Evolutionary conservation across 495 filamentous ascomycete genomes (phyloP), one percentile per base, ranked within the genome.

Genomic region (Talaromyces thailandensis): DNA sequence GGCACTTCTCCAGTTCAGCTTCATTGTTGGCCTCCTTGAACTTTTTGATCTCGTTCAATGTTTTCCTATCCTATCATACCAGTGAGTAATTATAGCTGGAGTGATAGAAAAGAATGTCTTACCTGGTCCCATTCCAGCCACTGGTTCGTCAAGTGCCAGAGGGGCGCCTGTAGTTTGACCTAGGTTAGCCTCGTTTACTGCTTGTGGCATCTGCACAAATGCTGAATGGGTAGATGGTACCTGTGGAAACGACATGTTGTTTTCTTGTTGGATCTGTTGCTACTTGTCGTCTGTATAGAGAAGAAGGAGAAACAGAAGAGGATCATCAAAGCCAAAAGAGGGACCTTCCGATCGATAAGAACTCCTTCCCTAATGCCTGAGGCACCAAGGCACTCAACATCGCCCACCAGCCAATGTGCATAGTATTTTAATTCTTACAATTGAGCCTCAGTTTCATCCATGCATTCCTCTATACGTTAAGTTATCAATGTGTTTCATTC

Each of bases 111-210:
- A 9, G 21, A 26, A 28, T 16, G 50, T 63, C 65, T 11, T 73
- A 84, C 82, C 72, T 82, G 75, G 70, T 90, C 87, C 68, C 86
- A 78, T 63, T 78, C 71, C 32, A 90, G 79, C 87, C 87, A 90
- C 71, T 81, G 76, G 64, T 79, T 65, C 45, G 75, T 71, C 62
- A 77, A 61, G 16, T 57, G 26, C 55, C 55, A 31, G 23, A 57
- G 26, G 0, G 55, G 18, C 24, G 55, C 26, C 55, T 57, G 29
- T 57, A 12, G 0, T 21, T 8, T 8, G 28, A 21, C 14, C 4
- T n/a, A 0, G 16, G 3, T 57, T 31, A 57, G 28, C 14, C 48
- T 16, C 16, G 35, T 40, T 24, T 25, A 24, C 12, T 23, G 5
- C 45, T 21, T n/a, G n/a, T n/a, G n/a, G n/a, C n/a, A n/a, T n/a